These are phyloP conservation scores for Melaleuca alternifolia DNA, from an alignment of 345 rosid genomes.

Conservation along the genomic window DNA sequence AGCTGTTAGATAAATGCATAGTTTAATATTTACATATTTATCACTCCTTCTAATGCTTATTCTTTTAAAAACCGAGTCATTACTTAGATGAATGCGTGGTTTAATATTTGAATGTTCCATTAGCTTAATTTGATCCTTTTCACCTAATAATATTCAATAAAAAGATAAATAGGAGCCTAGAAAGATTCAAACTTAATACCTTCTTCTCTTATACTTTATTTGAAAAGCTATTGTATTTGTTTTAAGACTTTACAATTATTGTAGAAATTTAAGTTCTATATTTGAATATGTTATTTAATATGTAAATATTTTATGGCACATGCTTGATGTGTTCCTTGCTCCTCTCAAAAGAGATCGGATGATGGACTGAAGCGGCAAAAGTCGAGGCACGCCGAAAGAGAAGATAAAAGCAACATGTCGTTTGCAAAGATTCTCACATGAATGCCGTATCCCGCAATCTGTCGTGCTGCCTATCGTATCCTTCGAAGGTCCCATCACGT, in stretches of 20 bases:
- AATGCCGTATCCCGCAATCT: neutral
- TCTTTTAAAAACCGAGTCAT: no score
- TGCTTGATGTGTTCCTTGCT: neutral
- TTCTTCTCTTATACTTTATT: neutral
- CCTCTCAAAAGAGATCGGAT: neutral
- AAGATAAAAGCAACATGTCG: neutral
- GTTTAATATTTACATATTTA: no score
- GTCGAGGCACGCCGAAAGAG: neutral
- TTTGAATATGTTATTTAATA: neutral
- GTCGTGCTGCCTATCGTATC: neutral
- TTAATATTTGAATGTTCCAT: no score
- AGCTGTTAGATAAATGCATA: no score
- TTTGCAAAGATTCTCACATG: neutral
- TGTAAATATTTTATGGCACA: neutral
- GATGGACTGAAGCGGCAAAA: neutral
- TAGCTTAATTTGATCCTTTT: no score
- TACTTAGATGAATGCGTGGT: no score
- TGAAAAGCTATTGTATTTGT: no score
- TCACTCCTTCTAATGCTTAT: no score
- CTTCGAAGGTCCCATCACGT: neutral
- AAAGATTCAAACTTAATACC: no score
- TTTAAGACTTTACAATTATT: no score
- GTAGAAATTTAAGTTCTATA: neutral
- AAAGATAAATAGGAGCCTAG: no score
- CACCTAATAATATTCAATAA: no score